Evolutionary conservation across 495 filamentous ascomycete genomes (phyloP).

Genomic region (Xylaria palmicola): DNA sequence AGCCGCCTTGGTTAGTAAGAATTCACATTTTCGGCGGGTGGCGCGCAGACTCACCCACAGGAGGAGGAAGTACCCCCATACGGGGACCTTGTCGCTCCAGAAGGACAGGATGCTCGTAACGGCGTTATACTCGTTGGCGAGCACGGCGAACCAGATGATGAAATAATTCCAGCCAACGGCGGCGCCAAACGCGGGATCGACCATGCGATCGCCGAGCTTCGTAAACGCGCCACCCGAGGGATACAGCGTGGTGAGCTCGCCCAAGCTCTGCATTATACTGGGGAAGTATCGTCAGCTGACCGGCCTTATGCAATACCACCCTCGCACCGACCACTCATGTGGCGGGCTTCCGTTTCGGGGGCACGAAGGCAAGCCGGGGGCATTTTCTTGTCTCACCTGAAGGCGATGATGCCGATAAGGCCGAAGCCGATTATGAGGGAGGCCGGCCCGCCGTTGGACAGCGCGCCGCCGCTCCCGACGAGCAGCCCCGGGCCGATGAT

Average conservation of each 20-base stretch:
- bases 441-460: conserved; percentile 60
- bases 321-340: conserved; percentile 32
- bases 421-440: conserved; percentile 64
- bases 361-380: background rate
- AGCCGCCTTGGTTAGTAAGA: background rate
- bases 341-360: background rate
- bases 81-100: conserved; percentile 53
- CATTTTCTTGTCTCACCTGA: conserved; percentile 37
- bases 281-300: conserved; percentile 7
- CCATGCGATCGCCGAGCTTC: conserved; percentile 66
- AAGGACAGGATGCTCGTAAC: conserved; percentile 60
- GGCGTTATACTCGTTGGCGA: conserved; percentile 59
- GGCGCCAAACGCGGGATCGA: conserved; percentile 76
- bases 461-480: conserved; percentile 60
- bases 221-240: conserved; percentile 61
- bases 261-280: conserved; percentile 60
- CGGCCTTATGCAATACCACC: conserved; percentile 8
- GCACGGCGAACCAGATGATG: conserved; percentile 61
- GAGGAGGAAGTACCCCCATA: conserved; percentile 61
- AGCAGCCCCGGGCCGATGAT: conserved; percentile 57
- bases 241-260: conserved; percentile 69
- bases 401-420: conserved; percentile 65
- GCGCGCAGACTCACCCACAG: conserved; percentile 57
- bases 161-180: conserved; percentile 84
- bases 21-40: conserved; percentile 14